Evolutionary conservation across 1,284 basidiomycete genomes (phyloP), one percentile per base, ranked within the genome.

Genomic region (Xerocomus amazonicus): DNA sequence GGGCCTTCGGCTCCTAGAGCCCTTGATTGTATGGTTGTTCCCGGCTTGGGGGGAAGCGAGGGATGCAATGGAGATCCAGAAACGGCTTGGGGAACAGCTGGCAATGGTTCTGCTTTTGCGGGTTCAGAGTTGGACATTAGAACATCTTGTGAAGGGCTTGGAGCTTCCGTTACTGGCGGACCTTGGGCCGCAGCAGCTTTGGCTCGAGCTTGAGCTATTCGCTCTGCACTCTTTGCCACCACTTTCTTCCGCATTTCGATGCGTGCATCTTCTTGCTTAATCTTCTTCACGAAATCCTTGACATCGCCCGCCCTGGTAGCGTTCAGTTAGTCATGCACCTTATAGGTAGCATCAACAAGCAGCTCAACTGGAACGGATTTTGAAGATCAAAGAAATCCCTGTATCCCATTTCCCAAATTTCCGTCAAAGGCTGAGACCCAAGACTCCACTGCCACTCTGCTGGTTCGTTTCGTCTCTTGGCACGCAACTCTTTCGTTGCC

Each of bases 391-490:
- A 52, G 49, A 86, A 59, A 45, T 80, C 80, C 54, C 79, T 69
- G 59, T 85, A 90, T 7, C 88, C 88, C 80, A 84, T 81, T 49
- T 80, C 78, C 88, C 88, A 90, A 29, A 89, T 84, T 56, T 90
- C 87, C 3, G 84, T 86, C 60, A 90, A 67, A 1, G 84, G 70
- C 47, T 77, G 78, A 33, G 81, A 82, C 4, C 88, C 87, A 46
- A 80, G 74, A 49, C 64, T 71, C 72, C 81, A 80, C 33, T 74
- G 63, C 80, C 83, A 88, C 17, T 80, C 76, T 49, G 74, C 68
- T 9, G 77, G 76, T 2, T 78, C 73, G 56, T 79, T 71, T 46
- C 75, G 72, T 74, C 83, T 75, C 60, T 74, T 77, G 51, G 65
- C 64, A 48, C 86, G 71, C 34, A 68, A 56, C 29, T 67, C 69